These are phyloP conservation scores for Candida pini DNA, from an alignment of 805 yeast species.

Conservation along the genomic window DNA sequence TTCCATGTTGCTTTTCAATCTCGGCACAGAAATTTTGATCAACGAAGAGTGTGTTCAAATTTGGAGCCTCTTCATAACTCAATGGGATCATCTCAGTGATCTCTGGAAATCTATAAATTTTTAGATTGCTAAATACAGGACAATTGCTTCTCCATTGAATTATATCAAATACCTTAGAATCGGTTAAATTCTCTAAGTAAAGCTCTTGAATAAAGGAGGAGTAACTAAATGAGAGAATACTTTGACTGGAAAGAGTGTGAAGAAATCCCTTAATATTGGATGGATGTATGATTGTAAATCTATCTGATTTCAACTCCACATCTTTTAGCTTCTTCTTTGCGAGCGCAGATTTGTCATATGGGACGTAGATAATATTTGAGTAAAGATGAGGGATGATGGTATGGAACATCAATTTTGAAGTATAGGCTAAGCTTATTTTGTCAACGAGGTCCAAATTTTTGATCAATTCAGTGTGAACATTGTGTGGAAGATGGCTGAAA, in stretches of 20 bases:
- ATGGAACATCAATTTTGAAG: conserved; percentile 17
- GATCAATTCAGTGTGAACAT: conserved; percentile 17
- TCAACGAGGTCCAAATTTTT: conserved; percentile 12
- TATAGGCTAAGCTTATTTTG: conserved; percentile 13
- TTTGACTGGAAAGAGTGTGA: conserved; percentile 8
- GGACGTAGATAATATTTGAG: conserved; percentile 13
- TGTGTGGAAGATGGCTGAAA: conserved; percentile 19
- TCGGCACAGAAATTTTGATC: conserved; percentile 26
- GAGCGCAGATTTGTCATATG: not conserved
- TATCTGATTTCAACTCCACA: conserved; percentile 15
- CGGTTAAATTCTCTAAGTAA: conserved; percentile 17
- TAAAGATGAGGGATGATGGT: conserved; percentile 19
- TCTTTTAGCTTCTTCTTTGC: conserved; percentile 10
- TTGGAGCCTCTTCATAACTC: conserved; percentile 21
- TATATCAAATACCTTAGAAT: conserved; percentile 12
- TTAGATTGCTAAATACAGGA: conserved; percentile 14
- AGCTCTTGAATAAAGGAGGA: conserved; percentile 20
- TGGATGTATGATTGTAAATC: conserved; percentile 11
- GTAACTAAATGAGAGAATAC: conserved; percentile 19
- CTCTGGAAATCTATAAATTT: conserved; percentile 20
- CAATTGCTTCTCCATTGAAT: conserved; percentile 17
- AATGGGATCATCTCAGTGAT: conserved; percentile 18
- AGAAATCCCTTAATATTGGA: conserved; percentile 14
- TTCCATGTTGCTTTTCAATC: conserved; percentile 19
- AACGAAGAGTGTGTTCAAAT: conserved; percentile 17